Base-by-base conservation (phyloP, 2,329 filamentous ascomycete species). In the Corniculantispora saksenae region DNA sequence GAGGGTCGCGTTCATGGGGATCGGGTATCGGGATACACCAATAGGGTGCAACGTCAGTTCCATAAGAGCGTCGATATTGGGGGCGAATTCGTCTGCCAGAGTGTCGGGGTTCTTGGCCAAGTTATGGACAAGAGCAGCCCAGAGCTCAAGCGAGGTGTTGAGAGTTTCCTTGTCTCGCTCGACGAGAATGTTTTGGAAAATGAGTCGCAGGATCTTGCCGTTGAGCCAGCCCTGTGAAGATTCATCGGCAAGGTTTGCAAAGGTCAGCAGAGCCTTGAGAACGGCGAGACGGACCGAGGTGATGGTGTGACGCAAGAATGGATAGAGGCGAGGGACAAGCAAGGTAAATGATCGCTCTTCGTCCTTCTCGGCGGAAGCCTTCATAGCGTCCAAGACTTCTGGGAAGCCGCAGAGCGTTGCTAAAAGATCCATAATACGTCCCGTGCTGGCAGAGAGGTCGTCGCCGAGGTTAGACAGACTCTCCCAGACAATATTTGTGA, bases 401-500 rank as follows among this genome's bases (percentile, higher is more conserved):
- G 92, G 92, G 80, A 97, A 99, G 68, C 93, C 91, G 80, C 95
- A 99, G 2, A 99, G 87, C 66, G 95, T 98, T 17, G 96, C 95
- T 21, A 99, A 84, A 48, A 99, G 86, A 76, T 99, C 96, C 96
- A 99, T 99, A 63, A 99, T 97, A 64, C 93, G 96, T 56, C 95
- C 95, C 12, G 96, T 99, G 76, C 95, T 98, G 4, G 95, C 95
- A 76, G 94, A 98, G 21, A 99, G 84, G 74, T 99, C 95, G 74
- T 99, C 95, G 69, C 94, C 94, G n/a, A 99, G 83, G 74, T 97
- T 96, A 3, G 94, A 97, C 27, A 99, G 83, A 80, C 95, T 98
- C 73, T 97, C 92, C 95, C 95, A 99, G 32, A 99, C 94, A 66
- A 98, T 97, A 73, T 91, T 90, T 76, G 97, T 97, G 47, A 99